Evolutionary conservation across 768 basidiomycete species (phyloP).

Genomic region (Suillus tomentosus): DNA sequence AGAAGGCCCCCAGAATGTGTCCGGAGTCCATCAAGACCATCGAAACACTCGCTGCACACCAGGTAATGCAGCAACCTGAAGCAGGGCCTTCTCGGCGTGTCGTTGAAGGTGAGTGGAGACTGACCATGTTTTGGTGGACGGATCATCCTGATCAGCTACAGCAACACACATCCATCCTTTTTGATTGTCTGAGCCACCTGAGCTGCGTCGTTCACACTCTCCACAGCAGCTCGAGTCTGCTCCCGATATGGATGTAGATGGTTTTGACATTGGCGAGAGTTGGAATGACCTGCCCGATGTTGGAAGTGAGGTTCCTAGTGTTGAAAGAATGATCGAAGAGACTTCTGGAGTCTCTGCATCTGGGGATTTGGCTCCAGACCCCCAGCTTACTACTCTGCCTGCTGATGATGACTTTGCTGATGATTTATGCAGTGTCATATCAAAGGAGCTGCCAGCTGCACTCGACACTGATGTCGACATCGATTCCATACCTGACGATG

Average conservation of each 20-base stretch:
- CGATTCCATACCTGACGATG: too few species aligned
- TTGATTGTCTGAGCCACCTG: not conserved
- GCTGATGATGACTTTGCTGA: too few species aligned
- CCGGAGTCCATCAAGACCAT: not conserved
- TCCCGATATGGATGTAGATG: not conserved
- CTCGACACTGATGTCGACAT: too few species aligned
- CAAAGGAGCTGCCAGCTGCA: too few species aligned
- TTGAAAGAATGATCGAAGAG: too few species aligned
- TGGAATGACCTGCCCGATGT: not conserved
- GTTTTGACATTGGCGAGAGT: not conserved
- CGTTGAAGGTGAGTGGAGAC: not conserved
- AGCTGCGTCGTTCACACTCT: not conserved
- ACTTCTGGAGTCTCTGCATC: too few species aligned
- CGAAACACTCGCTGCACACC: not conserved
- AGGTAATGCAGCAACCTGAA: not conserved
- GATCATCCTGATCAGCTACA: constrained; percentile 4
- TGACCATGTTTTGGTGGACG: not conserved
- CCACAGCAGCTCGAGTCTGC: not conserved
- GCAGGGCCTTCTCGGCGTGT: not conserved
- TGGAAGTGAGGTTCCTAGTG: too few species aligned
- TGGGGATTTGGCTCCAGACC: too few species aligned
- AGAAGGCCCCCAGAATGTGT: not conserved
- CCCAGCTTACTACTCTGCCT: too few species aligned
- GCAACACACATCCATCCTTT: not conserved
- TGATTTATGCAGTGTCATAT: too few species aligned